Evolutionary conservation across 768 basidiomycete genomes (phyloP).

Genomic region (Rhizopogon sp.): DNA sequence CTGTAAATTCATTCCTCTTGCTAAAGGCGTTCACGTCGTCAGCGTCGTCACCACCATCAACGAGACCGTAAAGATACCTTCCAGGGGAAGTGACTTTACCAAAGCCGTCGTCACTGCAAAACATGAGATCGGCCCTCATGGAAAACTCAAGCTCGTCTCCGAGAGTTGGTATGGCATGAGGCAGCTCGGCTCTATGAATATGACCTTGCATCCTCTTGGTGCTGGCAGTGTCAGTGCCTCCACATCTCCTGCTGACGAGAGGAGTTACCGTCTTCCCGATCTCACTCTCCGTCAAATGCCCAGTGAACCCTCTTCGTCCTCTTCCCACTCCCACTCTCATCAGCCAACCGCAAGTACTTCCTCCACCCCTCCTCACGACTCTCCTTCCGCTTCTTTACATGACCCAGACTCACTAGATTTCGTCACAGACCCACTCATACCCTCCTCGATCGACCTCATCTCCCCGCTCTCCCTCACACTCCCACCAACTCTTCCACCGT

Average conservation of each 20-base stretch:
- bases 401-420: conserved; percentile 2
- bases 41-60: conserved; percentile 64
- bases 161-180: conserved; percentile 9
- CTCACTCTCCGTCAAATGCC: conserved; percentile 9
- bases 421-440: neutral
- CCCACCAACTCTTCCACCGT: conserved; percentile 59
- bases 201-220: neutral
- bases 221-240: conserved; percentile 4
- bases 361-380: neutral
- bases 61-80: conserved; percentile 65
- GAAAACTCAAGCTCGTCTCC: conserved; percentile 39
- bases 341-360: neutral
- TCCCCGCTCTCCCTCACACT: conserved; percentile 57
- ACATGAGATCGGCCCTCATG: conserved; percentile 59
- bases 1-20: conserved; percentile 82
- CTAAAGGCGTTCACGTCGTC: conserved; percentile 76
- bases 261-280: conserved; percentile 14
- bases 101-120: conserved; percentile 55
- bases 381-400: neutral
- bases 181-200: neutral
- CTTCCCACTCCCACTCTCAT: neutral
- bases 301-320: conserved; percentile 13
- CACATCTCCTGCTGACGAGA: conserved; percentile 10
- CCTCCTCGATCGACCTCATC: conserved; percentile 39
- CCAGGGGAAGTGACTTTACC: conserved; percentile 52